Evolutionary conservation across 306 rosid genomes (phyloP).

Genomic region (Vicia villosa): DNA sequence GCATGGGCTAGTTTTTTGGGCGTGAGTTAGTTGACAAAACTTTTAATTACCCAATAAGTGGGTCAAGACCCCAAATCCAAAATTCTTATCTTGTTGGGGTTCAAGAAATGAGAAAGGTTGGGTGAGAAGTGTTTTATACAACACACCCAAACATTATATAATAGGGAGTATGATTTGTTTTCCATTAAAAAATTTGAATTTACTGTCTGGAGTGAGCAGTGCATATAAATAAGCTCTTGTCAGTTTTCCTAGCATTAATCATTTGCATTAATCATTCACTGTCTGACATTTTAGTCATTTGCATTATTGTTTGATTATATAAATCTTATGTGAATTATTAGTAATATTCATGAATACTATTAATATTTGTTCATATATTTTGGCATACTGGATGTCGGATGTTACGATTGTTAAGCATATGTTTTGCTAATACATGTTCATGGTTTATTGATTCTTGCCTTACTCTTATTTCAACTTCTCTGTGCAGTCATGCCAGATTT

Average conservation of each 20-base stretch:
- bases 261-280: conserved; percentile 11
- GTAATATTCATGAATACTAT: neutral
- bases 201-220: conserved; percentile 5
- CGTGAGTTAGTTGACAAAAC: neutral
- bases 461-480: conserved; percentile 30
- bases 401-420: conserved; percentile 4
- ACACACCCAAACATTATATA: conserved; percentile 4
- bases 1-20: neutral
- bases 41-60: neutral
- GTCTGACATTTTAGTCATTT: conserved; percentile 29
- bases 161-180: neutral
- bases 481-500: conserved; percentile 82
- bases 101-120: neutral
- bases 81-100: no score
- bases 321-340: neutral
- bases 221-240: neutral
- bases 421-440: neutral
- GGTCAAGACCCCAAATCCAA: neutral
- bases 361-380: neutral
- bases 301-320: conserved; percentile 7
- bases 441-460: conserved; percentile 27
- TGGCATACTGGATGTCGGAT: neutral
- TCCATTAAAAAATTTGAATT: neutral
- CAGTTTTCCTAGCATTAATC: neutral
- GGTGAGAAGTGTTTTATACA: conserved; percentile 13